Base-by-base conservation (phyloP, 345 rosid species). In the Hirschfeldia incana region DNA sequence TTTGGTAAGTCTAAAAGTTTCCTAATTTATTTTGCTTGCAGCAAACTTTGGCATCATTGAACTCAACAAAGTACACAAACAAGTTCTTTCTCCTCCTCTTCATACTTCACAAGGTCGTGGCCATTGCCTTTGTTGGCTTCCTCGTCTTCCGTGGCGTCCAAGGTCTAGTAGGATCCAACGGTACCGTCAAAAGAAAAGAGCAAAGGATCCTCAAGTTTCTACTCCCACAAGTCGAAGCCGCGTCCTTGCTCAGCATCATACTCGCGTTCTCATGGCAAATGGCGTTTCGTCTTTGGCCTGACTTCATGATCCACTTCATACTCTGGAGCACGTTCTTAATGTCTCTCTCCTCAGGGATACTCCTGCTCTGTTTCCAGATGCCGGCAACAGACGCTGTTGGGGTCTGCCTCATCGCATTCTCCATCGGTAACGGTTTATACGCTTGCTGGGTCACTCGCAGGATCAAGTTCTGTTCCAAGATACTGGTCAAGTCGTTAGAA, bases 161-260 rank as follows among this genome's bases (percentile, higher is more conserved):
- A 86, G 98, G 97, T 42, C 82, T 96, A 28, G 46, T 93, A 26
- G 85, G 68, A 62, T 85, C 91, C 71, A 88, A 91, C 4, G 85
- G 86, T 16, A 28, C 0, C 7, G 59, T 80, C 2, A 92, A 88
- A 74, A 79, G 80, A 67, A 76, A 81, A 75, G 97, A 96, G 83
- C 88, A 82, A 78, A 84, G 81, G 80, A 63, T 93, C 21, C 81
- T 93, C 7, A 82, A 71, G 77, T 85, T 68, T 71, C 77, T 86
- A 60, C 88, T 93, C 29, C 98, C 99, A 12, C 99, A 96, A 87
- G 96, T 90, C 39, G 98, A 93, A 84, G 91, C 86, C 33, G 97
- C 98, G 1, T 87, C 97, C 7, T 67, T 92, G 5, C 63, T 93
- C 28, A 91, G 99, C 87, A 90, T 95, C 49, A 80, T 89, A 60